Evolutionary conservation across 2,329 filamentous ascomycete species (phyloP).

Genomic region (Apiospora saccharicola): DNA sequence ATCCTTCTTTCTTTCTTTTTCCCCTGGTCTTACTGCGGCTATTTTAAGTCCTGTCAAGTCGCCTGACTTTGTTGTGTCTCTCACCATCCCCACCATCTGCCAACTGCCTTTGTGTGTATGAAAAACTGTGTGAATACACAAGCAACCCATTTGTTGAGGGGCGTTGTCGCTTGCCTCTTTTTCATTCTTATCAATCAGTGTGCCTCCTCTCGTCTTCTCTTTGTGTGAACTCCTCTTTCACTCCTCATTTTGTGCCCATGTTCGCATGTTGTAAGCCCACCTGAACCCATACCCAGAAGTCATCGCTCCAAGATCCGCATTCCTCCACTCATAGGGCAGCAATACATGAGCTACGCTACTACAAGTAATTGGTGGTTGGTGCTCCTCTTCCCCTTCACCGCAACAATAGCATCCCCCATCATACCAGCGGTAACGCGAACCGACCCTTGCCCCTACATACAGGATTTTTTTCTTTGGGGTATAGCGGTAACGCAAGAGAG

Average conservation of each 20-base stretch:
- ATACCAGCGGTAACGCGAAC: conserved; percentile 9
- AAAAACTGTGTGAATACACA: neutral
- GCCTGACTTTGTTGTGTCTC: conserved; percentile 8
- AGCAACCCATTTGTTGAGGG: neutral
- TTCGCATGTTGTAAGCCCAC: conserved; percentile 21
- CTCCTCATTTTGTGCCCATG: neutral
- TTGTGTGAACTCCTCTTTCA: neutral
- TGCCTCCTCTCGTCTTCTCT: neutral
- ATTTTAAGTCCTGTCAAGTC: conserved; percentile 5
- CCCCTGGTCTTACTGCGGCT: neutral
- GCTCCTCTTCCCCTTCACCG: neutral
- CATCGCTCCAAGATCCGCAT: neutral
- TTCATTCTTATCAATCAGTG: neutral
- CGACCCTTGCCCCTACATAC: conserved; percentile 5
- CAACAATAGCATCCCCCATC: neutral
- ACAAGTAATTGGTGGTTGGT: conserved; percentile 20
- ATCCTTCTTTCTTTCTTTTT: neutral
- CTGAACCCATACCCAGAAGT: neutral
- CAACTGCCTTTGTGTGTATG: neutral
- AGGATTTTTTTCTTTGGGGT: neutral
- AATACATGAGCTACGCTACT: conserved; percentile 17
- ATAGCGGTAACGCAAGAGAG: neutral
- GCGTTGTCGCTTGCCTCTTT: neutral
- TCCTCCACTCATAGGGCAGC: conserved; percentile 19
- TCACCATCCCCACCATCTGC: neutral